A percentile compares a stretch with the other conserved stretches of the same genome.
Conservation (phyloP, 441 rosid genomes). For the Mallotus japonicus region DNA sequence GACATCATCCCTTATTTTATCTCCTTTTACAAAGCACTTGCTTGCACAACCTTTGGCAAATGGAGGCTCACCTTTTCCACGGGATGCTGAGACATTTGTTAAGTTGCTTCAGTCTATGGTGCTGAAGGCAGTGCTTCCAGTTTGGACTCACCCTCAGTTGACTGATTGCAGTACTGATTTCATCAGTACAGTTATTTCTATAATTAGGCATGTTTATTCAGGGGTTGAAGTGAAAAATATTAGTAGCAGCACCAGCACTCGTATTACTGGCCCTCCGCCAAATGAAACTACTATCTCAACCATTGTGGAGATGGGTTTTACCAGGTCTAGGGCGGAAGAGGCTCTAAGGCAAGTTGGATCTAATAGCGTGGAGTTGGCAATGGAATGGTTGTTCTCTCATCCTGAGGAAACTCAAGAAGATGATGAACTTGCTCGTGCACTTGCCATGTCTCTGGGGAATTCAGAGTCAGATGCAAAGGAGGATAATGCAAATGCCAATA, state of each 20-base stretch:
- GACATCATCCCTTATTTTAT: constrained; percentile 84
- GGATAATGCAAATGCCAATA: constrained; percentile 47
- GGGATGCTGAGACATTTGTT: constrained; percentile 89
- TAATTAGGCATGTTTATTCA: constrained; percentile 83
- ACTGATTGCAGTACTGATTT: constrained; percentile 79
- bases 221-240: constrained; percentile 93
- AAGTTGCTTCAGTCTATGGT: constrained; percentile 95
- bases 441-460: constrained; percentile 95
- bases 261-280: constrained; percentile 84
- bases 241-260: constrained; percentile 50
- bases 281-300: constrained; percentile 86
- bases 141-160: constrained; percentile 89
- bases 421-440: constrained; percentile 99
- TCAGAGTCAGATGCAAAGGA: constrained; percentile 80
- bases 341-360: constrained; percentile 96
- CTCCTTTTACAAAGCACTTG: constrained; percentile 86
- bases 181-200: constrained; percentile 73
- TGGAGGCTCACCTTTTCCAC: constrained; percentile 70
- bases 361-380: constrained; percentile 95
- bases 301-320: constrained; percentile 97
- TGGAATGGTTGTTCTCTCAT: constrained; percentile 98
- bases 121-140: constrained; percentile 90
- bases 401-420: constrained; percentile 93
- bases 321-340: constrained; percentile 96
- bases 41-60: constrained; percentile 73